Evolutionary conservation across 139 green algal species (phyloP).

Genomic region (Chlamydomonas asymmetrica): DNA sequence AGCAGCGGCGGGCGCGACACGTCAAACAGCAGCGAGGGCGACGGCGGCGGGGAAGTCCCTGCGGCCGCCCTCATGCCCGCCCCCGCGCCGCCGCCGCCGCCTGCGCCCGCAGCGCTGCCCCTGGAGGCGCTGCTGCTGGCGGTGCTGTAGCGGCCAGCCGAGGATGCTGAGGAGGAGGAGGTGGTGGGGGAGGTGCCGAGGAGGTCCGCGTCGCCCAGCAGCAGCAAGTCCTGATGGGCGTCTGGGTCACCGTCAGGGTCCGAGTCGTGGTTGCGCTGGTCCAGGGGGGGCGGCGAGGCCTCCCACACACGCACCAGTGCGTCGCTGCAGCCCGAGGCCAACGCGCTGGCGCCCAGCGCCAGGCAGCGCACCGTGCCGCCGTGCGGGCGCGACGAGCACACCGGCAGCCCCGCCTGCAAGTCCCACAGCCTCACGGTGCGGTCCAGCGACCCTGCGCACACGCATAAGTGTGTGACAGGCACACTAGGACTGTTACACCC

Average conservation of each 20-base stretch:
- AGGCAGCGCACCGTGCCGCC: constrained; percentile 65
- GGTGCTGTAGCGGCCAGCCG: constrained; percentile 12
- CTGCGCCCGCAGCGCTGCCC: background rate
- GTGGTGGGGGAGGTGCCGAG: background rate
- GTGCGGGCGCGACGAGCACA: constrained; percentile 49
- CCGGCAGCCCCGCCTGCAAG: constrained; percentile 52
- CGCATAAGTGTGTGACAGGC: background rate
- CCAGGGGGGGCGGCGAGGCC: background rate
- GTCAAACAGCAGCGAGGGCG: constrained; percentile 42
- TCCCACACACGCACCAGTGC: constrained; percentile 48
- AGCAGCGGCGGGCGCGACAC: constrained; percentile 29
- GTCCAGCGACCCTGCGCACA: constrained; percentile 60
- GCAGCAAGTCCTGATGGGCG: background rate
- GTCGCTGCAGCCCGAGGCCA: constrained; percentile 53
- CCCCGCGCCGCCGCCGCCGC: background rate
- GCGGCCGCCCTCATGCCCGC: background rate
- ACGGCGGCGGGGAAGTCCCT: background rate
- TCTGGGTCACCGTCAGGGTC: background rate
- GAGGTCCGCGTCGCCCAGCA: background rate
- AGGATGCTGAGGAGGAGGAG: too few species aligned
- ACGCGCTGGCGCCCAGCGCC: constrained; percentile 42
- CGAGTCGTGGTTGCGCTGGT: background rate
- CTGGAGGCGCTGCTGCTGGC: background rate
- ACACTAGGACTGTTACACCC: background rate
- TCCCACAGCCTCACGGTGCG: constrained; percentile 70